Evolutionary conservation across 164 flowering plant species (phyloP).

Genomic region (Magnolia changhungtana): DNA sequence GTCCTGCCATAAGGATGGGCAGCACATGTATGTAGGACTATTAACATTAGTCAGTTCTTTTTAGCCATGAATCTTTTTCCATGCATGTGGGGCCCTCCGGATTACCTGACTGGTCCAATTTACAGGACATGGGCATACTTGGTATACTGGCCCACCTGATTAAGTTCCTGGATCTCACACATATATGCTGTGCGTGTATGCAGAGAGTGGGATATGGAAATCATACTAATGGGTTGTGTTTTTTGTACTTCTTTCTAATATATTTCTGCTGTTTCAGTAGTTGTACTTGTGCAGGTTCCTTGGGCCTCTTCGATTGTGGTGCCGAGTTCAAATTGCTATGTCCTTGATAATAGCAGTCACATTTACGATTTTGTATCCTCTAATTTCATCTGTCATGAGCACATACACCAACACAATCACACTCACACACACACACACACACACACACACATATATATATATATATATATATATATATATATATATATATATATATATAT

Average conservation of each 20-base stretch:
- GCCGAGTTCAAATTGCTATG: slow-evolving; percentile 79
- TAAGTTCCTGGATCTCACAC: no score
- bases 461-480: no score
- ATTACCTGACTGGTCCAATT: background rate
- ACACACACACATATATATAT: no score
- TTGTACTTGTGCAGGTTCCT: slow-evolving; percentile 28
- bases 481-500: no score
- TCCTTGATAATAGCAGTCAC: slow-evolving; percentile 69
- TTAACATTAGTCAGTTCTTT: background rate
- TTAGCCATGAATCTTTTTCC: background rate
- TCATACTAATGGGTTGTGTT: background rate
- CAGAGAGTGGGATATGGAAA: background rate
- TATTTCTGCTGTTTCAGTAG: slow-evolving; percentile 27
- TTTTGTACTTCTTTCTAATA: background rate
- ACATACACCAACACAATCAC: background rate
- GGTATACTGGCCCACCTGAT: background rate
- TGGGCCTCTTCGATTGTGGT: slow-evolving; percentile 44
- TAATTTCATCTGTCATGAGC: background rate
- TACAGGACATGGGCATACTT: background rate
- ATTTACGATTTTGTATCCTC: slow-evolving; percentile 91
- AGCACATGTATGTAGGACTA: no score
- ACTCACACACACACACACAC: no score
- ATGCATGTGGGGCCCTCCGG: background rate
- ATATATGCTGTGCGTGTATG: background rate
- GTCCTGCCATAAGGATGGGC: background rate